These are phyloP conservation scores for Citrullus amarus DNA, from an alignment of 306 rosid species.

Conservation along the genomic window DNA sequence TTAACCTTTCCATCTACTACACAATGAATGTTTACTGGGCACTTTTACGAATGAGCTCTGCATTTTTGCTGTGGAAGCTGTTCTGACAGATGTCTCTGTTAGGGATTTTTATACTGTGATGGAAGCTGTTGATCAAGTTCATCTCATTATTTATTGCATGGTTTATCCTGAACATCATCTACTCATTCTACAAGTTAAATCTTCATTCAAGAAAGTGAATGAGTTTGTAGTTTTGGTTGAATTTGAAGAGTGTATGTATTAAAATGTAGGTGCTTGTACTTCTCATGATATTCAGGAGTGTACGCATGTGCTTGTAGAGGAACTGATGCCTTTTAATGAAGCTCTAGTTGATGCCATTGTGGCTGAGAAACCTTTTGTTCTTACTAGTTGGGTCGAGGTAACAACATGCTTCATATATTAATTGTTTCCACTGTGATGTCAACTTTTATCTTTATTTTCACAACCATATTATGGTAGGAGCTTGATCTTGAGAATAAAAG, in stretches of 20 bases:
- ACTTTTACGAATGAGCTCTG: neutral
- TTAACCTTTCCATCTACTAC: neutral
- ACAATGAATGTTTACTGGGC: neutral
- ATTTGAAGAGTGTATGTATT: neutral
- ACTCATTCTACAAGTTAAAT: neutral
- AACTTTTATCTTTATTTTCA: neutral
- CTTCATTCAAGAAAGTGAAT: neutral
- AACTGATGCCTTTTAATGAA: conserved; percentile 44
- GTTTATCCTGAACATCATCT: neutral
- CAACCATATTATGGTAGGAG: neutral
- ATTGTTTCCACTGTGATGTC: conserved; percentile 12
- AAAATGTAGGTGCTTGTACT: conserved; percentile 50
- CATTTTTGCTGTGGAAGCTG: neutral
- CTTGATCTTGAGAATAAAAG: neutral
- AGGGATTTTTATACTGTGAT: neutral
- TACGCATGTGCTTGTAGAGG: conserved; percentile 86
- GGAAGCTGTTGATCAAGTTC: neutral
- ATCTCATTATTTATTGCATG: neutral
- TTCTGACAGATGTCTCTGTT: neutral
- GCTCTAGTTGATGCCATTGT: conserved; percentile 58
- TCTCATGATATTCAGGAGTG: conserved; percentile 42
- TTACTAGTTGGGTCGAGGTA: conserved; percentile 79
- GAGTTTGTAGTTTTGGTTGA: neutral
- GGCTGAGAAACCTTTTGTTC: conserved; percentile 51
- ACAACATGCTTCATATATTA: conserved; percentile 13